Conservation (phyloP, 257 asterid species). For the Solanum rostratum region DNA sequence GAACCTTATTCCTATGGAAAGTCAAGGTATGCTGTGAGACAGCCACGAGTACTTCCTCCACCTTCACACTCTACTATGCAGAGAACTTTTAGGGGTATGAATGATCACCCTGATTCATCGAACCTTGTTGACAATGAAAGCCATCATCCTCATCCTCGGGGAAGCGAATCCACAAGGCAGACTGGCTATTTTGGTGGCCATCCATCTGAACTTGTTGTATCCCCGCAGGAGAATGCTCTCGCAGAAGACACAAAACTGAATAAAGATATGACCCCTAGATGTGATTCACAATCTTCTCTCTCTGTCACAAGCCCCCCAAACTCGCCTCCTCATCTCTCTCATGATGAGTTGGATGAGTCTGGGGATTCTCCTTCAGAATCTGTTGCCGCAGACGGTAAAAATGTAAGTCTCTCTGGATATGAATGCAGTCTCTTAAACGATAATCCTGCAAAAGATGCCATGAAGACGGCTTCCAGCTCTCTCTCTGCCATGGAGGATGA, state of each 20-base stretch:
- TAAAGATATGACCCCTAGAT: constrained; percentile 30
- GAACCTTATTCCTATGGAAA: constrained; percentile 65
- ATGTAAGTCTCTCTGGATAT: constrained; percentile 18
- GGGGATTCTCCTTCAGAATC: constrained; percentile 56
- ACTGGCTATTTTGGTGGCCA: constrained; percentile 37
- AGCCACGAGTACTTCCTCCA: constrained; percentile 94
- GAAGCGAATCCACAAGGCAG: constrained; percentile 34
- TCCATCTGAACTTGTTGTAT: constrained; percentile 34
- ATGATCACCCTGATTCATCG: constrained; percentile 37
- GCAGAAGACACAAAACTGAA: constrained; percentile 35
- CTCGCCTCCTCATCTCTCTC: constrained; percentile 89
- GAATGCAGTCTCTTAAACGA: constrained; percentile 29
- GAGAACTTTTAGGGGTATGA: constrained; percentile 35
- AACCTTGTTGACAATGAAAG: constrained; percentile 27
- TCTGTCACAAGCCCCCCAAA: constrained; percentile 94
- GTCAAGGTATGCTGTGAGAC: constrained; percentile 79
- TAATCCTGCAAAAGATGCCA: constrained; percentile 30
- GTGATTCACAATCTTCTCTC: constrained; percentile 94
- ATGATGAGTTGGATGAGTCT: constrained; percentile 87
- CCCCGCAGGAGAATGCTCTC: constrained; percentile 27
- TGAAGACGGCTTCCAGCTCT: constrained; percentile 29
- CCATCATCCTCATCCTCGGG: constrained; percentile 23
- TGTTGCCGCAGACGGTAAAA: constrained; percentile 33
- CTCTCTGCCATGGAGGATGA: constrained; percentile 64
- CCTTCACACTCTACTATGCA: constrained; percentile 57